Percentiles rank a stretch among this genome's conserved stretches.
Evolutionary conservation across 1,284 basidiomycete genomes (phyloP).

Genomic region (Ceratobasidium sp.): DNA sequence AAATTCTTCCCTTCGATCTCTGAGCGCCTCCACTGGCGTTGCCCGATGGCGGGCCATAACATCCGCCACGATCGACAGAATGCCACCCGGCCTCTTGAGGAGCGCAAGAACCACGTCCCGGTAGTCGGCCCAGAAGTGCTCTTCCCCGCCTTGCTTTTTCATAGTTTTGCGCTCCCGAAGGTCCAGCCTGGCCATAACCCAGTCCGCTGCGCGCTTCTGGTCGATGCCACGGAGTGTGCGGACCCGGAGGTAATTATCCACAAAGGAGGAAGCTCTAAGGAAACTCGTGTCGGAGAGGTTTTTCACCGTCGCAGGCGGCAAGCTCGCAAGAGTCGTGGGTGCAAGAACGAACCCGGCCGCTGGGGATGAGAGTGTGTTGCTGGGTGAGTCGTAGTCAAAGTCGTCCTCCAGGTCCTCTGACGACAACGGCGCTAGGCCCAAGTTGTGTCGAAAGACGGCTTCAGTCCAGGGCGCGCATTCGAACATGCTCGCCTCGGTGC

Average conservation of each 20-base stretch:
- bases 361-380: too few relatives aligned
- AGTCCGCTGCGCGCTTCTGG: too few relatives aligned
- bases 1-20: neutral
- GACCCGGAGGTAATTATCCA: too few relatives aligned
- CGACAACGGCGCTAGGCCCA: neutral
- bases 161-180: too few relatives aligned
- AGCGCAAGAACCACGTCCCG: neutral
- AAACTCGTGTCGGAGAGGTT: too few relatives aligned
- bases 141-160: too few relatives aligned
- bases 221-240: too few relatives aligned
- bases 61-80: neutral
- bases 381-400: too few relatives aligned
- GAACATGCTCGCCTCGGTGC: neutral
- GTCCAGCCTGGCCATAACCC: neutral
- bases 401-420: neutral
- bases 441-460: neutral
- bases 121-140: neutral
- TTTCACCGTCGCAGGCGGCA: too few relatives aligned
- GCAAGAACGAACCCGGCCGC: too few relatives aligned
- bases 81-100: constrained; percentile 2
- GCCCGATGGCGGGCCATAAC: neutral
- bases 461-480: constrained; percentile 3
- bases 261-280: too few relatives aligned
- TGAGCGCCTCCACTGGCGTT: neutral
- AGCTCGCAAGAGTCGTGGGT: too few relatives aligned